Evolutionary conservation across 306 rosid genomes (phyloP).

Genomic region (Elaeagnus macrophylla): DNA sequence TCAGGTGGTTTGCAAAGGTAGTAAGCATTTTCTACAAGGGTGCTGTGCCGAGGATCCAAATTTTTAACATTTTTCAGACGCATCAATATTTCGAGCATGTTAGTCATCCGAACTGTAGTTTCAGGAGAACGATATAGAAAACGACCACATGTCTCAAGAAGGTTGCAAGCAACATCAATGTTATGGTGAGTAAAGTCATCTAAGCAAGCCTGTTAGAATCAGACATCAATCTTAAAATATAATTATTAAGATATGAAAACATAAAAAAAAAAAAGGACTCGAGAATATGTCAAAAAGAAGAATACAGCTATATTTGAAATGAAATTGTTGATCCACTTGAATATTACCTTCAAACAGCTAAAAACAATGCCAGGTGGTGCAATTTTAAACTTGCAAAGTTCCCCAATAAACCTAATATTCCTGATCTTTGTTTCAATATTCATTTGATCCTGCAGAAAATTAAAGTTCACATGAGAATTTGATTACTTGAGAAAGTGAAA

Average conservation of each 20-base stretch:
- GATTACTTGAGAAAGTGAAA: constrained; percentile 1
- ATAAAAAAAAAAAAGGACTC: background rate
- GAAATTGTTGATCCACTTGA: background rate
- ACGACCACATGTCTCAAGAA: constrained; percentile 96
- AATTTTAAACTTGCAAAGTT: constrained; percentile 92
- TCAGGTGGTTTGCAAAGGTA: constrained; percentile 99
- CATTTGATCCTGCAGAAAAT: constrained; percentile 83
- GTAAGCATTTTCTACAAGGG: constrained; percentile 97
- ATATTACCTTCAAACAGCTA: constrained; percentile 90
- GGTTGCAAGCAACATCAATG: constrained; percentile 99
- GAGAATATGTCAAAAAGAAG: background rate
- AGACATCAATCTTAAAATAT: background rate
- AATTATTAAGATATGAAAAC: background rate
- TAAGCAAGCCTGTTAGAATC: constrained; percentile 70
- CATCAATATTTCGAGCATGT: constrained; percentile 98
- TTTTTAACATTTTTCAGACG: constrained; percentile 96
- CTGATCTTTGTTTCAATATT: constrained; percentile 95
- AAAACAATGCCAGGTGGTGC: constrained; percentile 84
- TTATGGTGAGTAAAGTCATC: constrained; percentile 98
- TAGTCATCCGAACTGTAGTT: constrained; percentile 86
- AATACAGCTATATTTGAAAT: background rate
- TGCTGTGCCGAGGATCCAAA: constrained; percentile 98
- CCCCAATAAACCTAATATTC: constrained; percentile 96
- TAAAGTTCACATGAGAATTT: constrained; percentile 16
- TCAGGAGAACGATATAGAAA: constrained; percentile 96